Base-by-base conservation (phyloP, 1,284 basidiomycete species). In the Ustilago shanxiensis region DNA sequence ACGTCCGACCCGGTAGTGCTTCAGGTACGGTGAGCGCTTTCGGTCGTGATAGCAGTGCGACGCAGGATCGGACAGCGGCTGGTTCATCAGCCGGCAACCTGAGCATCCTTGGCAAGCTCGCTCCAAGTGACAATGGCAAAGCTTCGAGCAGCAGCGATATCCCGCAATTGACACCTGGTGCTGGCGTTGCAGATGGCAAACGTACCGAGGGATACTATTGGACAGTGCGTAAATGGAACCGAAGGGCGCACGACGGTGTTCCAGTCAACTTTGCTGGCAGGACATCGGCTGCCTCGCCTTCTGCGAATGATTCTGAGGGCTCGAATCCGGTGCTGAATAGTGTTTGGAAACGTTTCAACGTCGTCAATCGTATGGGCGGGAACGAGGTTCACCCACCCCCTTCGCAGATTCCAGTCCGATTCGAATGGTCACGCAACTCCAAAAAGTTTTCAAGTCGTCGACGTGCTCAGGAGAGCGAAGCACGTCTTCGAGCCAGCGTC, bases 381-480 rank as follows among this genome's bases (percentile, higher is more conserved):
- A 60, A 60, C 22, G 79, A 79, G 55, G 24, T 53, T 0, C 80
- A 80, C 50, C 83, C 83, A 2, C 75, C 79, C 9, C 59, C 72
- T 1, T 53, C 62, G 24, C 54, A 75, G 37, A 75, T 85, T 5
- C 62, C 73, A 0, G 63, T 84, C 8, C 77, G 80, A 13, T 79
- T 85, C 65, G 84, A 85, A 52, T 85, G 84, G 84, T 76, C 81
- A 26, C 67, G 82, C 7, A 72, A 81, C 41, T 69, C 70, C 26
- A 57, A 62, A 26, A 65, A 35, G 24, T 13, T 14, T 24, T 49
- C 52, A 4, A 54, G 37, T 2, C 59, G 71, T 10, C 49, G 49
- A n/a, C 44, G 55, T n/a, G 50, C 45, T 9, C 64, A 69, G 37
- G 67, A 70, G 35, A 28, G 28, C 22, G 47, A 66, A n/a, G 77